Evolutionary conservation across 2,329 filamentous ascomycete species (phyloP), one percentile per base, ranked within the genome.

Genomic region (Geosmithia putterillii): DNA sequence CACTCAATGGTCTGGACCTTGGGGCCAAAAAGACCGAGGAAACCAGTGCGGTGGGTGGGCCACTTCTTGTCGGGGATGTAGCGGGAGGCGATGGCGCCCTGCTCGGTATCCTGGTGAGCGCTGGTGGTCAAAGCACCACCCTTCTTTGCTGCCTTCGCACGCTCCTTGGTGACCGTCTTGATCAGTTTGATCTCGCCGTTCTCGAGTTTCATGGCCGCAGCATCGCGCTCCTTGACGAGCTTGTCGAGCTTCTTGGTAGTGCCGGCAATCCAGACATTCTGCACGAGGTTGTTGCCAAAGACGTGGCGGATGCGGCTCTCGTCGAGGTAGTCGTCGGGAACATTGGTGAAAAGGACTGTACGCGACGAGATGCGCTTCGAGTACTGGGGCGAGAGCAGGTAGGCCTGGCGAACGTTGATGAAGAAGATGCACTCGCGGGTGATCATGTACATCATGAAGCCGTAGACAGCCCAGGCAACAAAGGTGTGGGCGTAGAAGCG

Each of bases 341-440:
- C 86, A 2, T 84, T 83, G 1, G 88, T 84, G 61, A 95, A 94
- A n/a, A 98, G 75, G 7, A 96, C 88, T 1, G 89, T 95, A 22
- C 88, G 79, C 1, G 89, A 88, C 0, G 90, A 95, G 37, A 96
- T 79, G 17, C 89, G 83, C 51, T 81, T 83, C 22, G 87, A 76
- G 56, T 94, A 90, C 42, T 84, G 70, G 1, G 86, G 87, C 2
- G 87, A 86, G 45, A 94, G 71, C n/a, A 89, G 77, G 65, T 94
- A 96, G 1, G 90, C 90, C 64, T 96, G 92, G 50, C 90, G 85
- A 42, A 96, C 65, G 54, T 94, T 94, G 66, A 95, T 86, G 62
- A 88, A 94, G 73, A 83, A 96, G 53, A 98, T 82, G 57, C 81
- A 81, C 62, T 98, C 92, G 48, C 92, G 79, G 23, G 86, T 86